Conservation (phyloP, 768 basidiomycete genomes). For the Leccinum pellstonianum region DNA sequence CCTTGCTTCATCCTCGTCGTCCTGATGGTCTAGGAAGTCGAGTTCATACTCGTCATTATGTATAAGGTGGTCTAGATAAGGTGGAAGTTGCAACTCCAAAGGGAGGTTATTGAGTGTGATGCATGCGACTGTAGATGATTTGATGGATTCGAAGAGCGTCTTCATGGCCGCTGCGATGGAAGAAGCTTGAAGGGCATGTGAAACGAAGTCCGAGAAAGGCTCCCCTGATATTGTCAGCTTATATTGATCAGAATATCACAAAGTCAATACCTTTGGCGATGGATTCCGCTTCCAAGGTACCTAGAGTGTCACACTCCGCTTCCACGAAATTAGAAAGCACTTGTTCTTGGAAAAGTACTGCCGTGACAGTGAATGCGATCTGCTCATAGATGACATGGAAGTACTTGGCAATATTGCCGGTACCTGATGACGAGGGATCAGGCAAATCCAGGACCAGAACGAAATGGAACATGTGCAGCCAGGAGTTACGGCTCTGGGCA, state of each 20-base stretch:
- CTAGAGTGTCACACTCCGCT: slow-evolving; percentile 69
- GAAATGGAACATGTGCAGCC: slow-evolving; percentile 80
- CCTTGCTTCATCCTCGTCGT: slow-evolving; percentile 50
- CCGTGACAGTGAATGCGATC: slow-evolving; percentile 85
- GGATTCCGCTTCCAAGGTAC: slow-evolving; percentile 67
- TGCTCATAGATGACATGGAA: slow-evolving; percentile 89
- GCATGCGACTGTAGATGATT: slow-evolving; percentile 71
- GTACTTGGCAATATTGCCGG: slow-evolving; percentile 73
- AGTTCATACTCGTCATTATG: slow-evolving; percentile 59
- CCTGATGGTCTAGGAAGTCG: slow-evolving; percentile 48
- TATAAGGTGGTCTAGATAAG: slow-evolving; percentile 69
- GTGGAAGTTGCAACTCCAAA: slow-evolving; percentile 84
- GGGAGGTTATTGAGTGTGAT: slow-evolving; percentile 77
- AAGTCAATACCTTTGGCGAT: slow-evolving; percentile 62
- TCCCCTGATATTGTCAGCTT: slow-evolving; percentile 44
- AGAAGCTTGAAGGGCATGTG: slow-evolving; percentile 59
- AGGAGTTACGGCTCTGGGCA: slow-evolving; percentile 37
- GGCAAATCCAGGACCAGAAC: slow-evolving; percentile 87
- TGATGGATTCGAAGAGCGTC: slow-evolving; percentile 74
- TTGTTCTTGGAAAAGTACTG: slow-evolving; percentile 91
- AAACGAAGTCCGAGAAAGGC: slow-evolving; percentile 53
- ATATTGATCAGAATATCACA: slow-evolving; percentile 1
- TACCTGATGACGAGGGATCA: slow-evolving; percentile 82
- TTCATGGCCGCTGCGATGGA: slow-evolving; percentile 82
- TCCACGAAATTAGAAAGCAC: slow-evolving; percentile 85